These are phyloP conservation scores for Echium plantagineum DNA, from an alignment of 257 asterid genomes.

Conservation along the genomic window DNA sequence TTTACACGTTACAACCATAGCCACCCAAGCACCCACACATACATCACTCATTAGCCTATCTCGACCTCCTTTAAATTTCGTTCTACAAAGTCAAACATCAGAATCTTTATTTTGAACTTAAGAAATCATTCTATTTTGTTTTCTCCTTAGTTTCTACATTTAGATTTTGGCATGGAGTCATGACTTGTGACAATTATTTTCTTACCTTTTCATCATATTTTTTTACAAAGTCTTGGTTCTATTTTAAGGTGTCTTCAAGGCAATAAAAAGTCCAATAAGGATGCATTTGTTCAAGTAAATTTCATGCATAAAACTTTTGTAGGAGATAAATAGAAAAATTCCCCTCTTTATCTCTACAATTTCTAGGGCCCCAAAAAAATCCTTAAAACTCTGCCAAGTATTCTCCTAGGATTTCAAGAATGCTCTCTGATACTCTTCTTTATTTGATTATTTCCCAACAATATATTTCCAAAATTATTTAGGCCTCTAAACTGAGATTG, in stretches of 20 bases:
- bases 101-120: neutral
- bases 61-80: constrained; percentile 1
- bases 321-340: too few species aligned
- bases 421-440: constrained; percentile 3
- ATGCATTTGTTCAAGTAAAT: constrained; percentile 9
- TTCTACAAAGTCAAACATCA: neutral
- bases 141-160: neutral
- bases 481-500: neutral
- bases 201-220: neutral
- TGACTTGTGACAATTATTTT: too few species aligned
- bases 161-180: too few species aligned
- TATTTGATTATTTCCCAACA: too few species aligned
- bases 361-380: constrained; percentile 1
- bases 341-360: neutral
- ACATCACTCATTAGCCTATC: constrained; percentile 21
- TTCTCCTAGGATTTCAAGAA: constrained; percentile 13
- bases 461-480: constrained; percentile 8
- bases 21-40: too few species aligned
- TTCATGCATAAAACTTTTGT: constrained; percentile 1
- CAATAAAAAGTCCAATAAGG: constrained; percentile 12
- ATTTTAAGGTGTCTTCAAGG: constrained; percentile 35
- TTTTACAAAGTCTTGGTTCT: neutral
- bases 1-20: too few species aligned
- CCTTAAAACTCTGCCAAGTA: constrained; percentile 7
- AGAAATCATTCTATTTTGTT: neutral